These are phyloP conservation scores for Whalleya microplaca DNA, from an alignment of 2,329 filamentous ascomycete genomes.

Conservation along the genomic window DNA sequence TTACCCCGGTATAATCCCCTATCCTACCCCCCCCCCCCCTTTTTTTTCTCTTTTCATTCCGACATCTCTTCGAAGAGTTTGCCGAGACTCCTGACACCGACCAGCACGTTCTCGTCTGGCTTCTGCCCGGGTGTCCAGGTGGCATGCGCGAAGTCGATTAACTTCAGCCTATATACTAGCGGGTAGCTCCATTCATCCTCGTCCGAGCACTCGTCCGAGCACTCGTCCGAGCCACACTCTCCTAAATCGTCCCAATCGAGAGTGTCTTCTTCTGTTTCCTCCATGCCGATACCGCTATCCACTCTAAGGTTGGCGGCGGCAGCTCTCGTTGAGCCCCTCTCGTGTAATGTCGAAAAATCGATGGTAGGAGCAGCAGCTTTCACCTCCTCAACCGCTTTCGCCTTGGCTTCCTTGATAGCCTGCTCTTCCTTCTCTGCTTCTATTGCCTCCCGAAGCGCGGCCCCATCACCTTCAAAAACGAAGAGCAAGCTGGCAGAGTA, in stretches of 20 bases:
- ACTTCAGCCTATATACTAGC: conserved; percentile 74
- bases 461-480: conserved; percentile 66
- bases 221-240: conserved; percentile 53
- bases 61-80: conserved; percentile 72
- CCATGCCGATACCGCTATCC: conserved; percentile 59
- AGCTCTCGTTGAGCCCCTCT: conserved; percentile 28
- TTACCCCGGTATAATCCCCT: not conserved
- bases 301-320: conserved; percentile 47
- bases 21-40: conserved; percentile 1
- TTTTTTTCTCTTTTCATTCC: conserved; percentile 28
- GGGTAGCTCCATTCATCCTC: conserved; percentile 55
- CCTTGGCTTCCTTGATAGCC: conserved; percentile 57
- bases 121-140: conserved; percentile 80
- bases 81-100: conserved; percentile 72
- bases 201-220: conserved; percentile 55
- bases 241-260: conserved; percentile 52
- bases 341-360: conserved; percentile 18
- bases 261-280: conserved; percentile 37
- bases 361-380: not conserved
- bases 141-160: conserved; percentile 98
- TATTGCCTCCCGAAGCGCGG: conserved; percentile 55
- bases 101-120: conserved; percentile 81
- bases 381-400: conserved; percentile 42
- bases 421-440: conserved; percentile 51
- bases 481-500: conserved; percentile 66